Evolutionary conservation across 768 basidiomycete species (phyloP), one percentile per base, ranked within the genome.

Genomic region (Hygrophorus pudorinus): DNA sequence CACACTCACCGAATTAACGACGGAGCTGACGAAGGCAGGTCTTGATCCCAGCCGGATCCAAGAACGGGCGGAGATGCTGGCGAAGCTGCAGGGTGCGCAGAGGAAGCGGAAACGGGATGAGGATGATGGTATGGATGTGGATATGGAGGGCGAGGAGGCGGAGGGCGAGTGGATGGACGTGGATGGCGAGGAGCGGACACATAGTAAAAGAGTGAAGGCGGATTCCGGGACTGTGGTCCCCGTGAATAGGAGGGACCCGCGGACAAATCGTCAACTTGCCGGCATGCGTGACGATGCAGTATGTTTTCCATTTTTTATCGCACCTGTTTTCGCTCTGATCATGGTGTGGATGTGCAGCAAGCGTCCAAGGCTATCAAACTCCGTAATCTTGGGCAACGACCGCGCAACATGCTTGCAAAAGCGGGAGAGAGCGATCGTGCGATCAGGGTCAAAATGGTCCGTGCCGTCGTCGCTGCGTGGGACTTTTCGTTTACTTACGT

Each of bases 351-450:
- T 40, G 37, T 51, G 31, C 51, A 87, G 81, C 89, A 96, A 81
- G 78, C 72, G 27, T 70, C 78, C 48, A 83, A 81, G 58, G 88
- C 94, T 13, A 66, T 76, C 60, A 78, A 83, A 56, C 70, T 97
- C 46, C 84, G 88, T 52, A 87, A 89, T 55, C 75, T 94, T 44
- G 83, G 82, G 5, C 91, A 94, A 60, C 74, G 94, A 52, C 76
- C 75, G 43, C 83, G 90, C 48, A 94, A 94, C 61, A 78, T 79
- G 71, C 72, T 80, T 35, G 94, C 90, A 18, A 89, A 84, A 59
- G 93, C 92, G 31, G 88, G 87, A 47, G 94, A 99, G 73, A 71
- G 77, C 47, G 90, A 93, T 67, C 79, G 87, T 51, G 73, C 73
- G 9, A 90, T 90, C 65, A 74, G 67, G 57, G 73, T 72, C 50